Evolutionary conservation across 371 early-diverging fungal genomes (phyloP).

Genomic region (Phascolomyces articulosus): DNA sequence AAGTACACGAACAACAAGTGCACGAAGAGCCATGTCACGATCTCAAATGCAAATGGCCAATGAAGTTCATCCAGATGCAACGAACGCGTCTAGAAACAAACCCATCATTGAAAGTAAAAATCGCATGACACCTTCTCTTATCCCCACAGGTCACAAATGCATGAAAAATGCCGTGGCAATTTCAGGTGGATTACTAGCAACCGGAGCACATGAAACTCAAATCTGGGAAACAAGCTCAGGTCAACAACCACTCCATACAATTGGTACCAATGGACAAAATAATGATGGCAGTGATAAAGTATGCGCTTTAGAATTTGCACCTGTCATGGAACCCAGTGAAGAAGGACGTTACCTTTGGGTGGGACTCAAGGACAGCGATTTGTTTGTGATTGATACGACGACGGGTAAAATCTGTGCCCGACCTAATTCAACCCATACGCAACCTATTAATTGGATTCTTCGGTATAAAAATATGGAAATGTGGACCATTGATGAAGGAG

Average conservation of each 20-base stretch:
- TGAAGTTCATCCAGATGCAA: constrained; percentile 27
- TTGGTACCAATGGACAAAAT: constrained; percentile 19
- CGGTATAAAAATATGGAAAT: constrained; percentile 57
- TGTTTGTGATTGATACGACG: constrained; percentile 59
- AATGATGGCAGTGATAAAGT: constrained; percentile 23
- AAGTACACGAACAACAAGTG: constrained; percentile 9
- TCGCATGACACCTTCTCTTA: constrained; percentile 1
- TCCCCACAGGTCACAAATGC: constrained; percentile 20
- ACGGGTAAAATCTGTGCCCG: constrained; percentile 53
- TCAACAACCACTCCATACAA: constrained; percentile 12
- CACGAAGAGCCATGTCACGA: constrained; percentile 20
- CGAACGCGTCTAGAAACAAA: constrained; percentile 25
- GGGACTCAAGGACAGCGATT: constrained; percentile 63
- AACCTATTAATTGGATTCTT: constrained; percentile 67
- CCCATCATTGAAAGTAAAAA: constrained; percentile 14
- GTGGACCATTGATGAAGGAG: constrained; percentile 80
- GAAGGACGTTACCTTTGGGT: constrained; percentile 71
- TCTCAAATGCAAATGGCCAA: constrained; percentile 20
- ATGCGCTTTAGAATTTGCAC: constrained; percentile 38
- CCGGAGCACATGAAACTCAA: constrained; percentile 25
- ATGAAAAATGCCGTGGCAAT: constrained; percentile 21
- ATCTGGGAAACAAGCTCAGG: constrained; percentile 23
- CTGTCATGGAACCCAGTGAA: constrained; percentile 38
- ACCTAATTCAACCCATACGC: constrained; percentile 55
- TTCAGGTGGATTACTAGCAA: constrained; percentile 22